Evolutionary conservation across 2,329 filamentous ascomycete genomes (phyloP), one percentile per base, ranked within the genome.

Genomic region (Diaporthe nobilis): DNA sequence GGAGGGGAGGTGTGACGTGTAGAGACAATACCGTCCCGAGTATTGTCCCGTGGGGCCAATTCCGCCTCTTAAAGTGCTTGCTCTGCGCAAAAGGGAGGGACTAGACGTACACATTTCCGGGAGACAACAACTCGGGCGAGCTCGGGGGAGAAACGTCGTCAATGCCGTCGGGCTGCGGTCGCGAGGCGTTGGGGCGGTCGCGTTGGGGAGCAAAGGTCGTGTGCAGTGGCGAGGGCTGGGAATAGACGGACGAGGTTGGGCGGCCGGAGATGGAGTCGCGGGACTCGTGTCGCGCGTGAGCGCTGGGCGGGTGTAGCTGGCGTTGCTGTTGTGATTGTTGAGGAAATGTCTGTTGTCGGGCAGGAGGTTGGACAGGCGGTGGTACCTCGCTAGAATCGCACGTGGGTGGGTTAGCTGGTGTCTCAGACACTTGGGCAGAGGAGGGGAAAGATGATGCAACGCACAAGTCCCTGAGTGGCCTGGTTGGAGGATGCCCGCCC

Each of bases 201-300:
- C 71, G 71, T 22, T 73, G 71, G 22, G 20, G 77, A 12, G 82
- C 80, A 73, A 85, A 84, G 58, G 78, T 80, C 20, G 83, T 79
- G 15, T 80, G 81, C 39, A 82, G 80, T 20, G 87, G 87, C 76
- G 87, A 90, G 60, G 86, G 87, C 81, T 90, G 88, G 61, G 91
- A 91, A 81, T 94, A 93, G 63, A 92, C 79, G 22, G 92, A 93
- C 44, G 92, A 93, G 9, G 86, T 78, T n/a, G 89, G 88, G 55
- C 88, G 88, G 77, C 70, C 75, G 4, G 53, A 31, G 28, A 70
- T 25, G 22, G 73, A 73, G 70, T 75, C 75, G 55, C 55, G 70
- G 22, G 58, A 39, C 3, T 65, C 71, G 34, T 55, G 47, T 57
- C 71, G 58, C 20, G 44, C 34, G 34, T 63, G 31, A 4, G 68